Evolutionary conservation across 1,284 basidiomycete genomes (phyloP).

Genomic region (Pseudozyma thailandica): DNA sequence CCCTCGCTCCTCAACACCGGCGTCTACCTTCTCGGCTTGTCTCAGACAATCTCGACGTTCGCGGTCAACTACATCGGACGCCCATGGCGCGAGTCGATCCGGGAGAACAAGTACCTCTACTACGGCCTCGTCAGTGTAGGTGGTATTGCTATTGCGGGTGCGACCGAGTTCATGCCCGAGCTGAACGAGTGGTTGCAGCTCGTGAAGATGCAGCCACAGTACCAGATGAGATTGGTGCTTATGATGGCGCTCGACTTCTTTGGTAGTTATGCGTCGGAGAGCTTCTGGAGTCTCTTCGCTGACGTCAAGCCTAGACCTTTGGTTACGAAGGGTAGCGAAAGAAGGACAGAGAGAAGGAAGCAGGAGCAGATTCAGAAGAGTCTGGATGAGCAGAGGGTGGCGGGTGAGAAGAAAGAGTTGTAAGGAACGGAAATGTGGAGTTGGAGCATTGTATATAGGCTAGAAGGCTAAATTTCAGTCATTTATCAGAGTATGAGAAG

Average conservation of each 20-base stretch:
- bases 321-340: conserved; percentile 45
- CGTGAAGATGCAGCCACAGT: conserved; percentile 83
- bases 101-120: conserved; percentile 63
- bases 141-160: conserved; percentile 59
- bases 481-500: too few relatives aligned
- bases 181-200: conserved; percentile 96
- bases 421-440: conserved; percentile 3
- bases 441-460: not conserved
- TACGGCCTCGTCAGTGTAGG: conserved; percentile 60
- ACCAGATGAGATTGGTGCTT: conserved; percentile 68
- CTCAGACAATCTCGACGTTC: conserved; percentile 66
- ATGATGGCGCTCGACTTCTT: conserved; percentile 89
- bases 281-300: conserved; percentile 88
- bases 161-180: conserved; percentile 86
- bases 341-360: conserved; percentile 48
- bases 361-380: conserved; percentile 18
- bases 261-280: conserved; percentile 87
- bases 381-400: conserved; percentile 3
- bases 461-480: too few relatives aligned
- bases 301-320: conserved; percentile 77
- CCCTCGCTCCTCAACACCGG: conserved; percentile 66
- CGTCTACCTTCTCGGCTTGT: conserved; percentile 62
- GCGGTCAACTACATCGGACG: conserved; percentile 67
- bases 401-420: conserved; percentile 34
- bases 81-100: conserved; percentile 62